Base-by-base conservation (phyloP, 805 yeast species). In the Vanderwaltozyma verrucispora region DNA sequence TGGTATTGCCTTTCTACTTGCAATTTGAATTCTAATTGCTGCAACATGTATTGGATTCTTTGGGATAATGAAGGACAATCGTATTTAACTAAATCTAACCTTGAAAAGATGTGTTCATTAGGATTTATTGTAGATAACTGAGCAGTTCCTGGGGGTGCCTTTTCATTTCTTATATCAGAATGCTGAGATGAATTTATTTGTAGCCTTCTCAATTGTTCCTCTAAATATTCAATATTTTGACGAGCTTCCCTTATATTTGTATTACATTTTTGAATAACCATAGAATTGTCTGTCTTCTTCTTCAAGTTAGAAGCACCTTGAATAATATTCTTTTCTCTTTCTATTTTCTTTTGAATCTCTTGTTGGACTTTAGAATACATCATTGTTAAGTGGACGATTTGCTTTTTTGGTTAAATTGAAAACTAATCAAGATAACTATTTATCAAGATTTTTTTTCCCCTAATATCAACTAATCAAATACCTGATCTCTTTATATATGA, bases 51-150 rank as follows among this genome's bases (percentile, higher is more conserved):
- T 61, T 86, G 96, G 53, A 92, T 92, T 45, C 92, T 75, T 51
- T 92, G 96, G 10, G 96, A 96, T 48, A 92, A 65, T 0, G 94
- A 84, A 1, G 96, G 96, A 49, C 95, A 84, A 51, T 92, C 96
- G 54, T 86, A 87, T 50, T 87, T 87, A 55, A 86, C 71, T 39
- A 92, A 68, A 57, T 92, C 98, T 47, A 83, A 65, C 16, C 83
- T 70, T 0, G 89, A 74, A 52, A 71, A 82, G 4, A 49, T 51
- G 18, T 55, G 51, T 31, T 62, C 68, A 21, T 50, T 50, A 1
- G 59, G 56, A 16, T 59, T 47, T 14, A 52, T 54, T 1, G 71
- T 56, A 1, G 80, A 75, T 13, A 56, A 39, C 17, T 50, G 51
- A 27, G 62, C 56, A 35, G 51, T 50, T 6, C 43, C 54, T 5